Conservation (phyloP, 1,284 basidiomycete genomes). For the Trichosporon faecale region DNA sequence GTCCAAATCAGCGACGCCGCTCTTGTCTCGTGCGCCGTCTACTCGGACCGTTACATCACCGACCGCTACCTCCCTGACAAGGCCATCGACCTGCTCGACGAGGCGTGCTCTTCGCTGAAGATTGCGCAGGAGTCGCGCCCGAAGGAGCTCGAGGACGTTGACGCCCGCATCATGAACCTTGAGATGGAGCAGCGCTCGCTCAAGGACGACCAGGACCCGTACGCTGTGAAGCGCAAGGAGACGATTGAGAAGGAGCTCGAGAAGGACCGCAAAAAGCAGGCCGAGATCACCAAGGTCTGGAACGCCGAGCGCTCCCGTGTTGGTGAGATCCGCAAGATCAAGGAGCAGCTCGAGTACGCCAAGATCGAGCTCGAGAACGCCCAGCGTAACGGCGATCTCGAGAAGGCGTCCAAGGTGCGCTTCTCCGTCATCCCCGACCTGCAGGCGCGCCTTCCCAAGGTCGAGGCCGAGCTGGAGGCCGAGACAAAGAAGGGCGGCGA, state of each 20-base stretch:
- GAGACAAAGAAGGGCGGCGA: conserved; percentile 53
- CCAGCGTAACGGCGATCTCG: conserved; percentile 78
- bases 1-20: conserved; percentile 85
- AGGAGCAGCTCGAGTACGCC: conserved; percentile 72
- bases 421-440: conserved; percentile 81
- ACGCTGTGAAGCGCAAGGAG: conserved; percentile 67
- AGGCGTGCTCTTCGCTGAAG: conserved; percentile 80
- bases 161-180: conserved; percentile 77
- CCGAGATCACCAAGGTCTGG: conserved; percentile 67
- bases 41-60: conserved; percentile 75
- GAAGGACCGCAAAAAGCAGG: conserved; percentile 66
- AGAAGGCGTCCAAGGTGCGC: conserved; percentile 73
- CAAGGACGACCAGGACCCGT: conserved; percentile 80
- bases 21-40: conserved; percentile 78
- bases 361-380: conserved; percentile 83
- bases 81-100: conserved; percentile 79
- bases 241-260: conserved; percentile 61
- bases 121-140: conserved; percentile 89
- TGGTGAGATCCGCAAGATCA: conserved; percentile 71
- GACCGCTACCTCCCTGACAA: conserved; percentile 86
- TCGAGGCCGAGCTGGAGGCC: conserved; percentile 60
- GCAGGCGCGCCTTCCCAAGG: conserved; percentile 65
- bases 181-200: conserved; percentile 88
- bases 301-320: conserved; percentile 71
- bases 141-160: conserved; percentile 75